A percentile compares a stretch with the other conserved stretches of the same genome.
These are phyloP conservation scores for Huntiella omanensis DNA, from an alignment of 2,329 filamentous ascomycete genomes.

Conservation along the genomic window DNA sequence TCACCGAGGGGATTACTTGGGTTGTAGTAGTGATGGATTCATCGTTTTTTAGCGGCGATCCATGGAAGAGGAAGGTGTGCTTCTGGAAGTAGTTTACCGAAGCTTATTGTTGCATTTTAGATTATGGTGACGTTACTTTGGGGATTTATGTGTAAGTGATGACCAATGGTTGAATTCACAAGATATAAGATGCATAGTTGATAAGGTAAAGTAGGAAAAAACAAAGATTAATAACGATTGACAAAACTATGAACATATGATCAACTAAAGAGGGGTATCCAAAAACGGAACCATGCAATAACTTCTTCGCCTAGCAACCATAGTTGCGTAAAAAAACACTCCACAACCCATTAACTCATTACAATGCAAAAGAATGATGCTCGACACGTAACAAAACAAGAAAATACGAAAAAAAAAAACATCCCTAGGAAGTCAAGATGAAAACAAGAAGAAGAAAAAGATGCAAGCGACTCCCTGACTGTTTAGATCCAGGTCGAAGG, in stretches of 20 bases:
- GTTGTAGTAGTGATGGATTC: no score
- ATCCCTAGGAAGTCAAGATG: background rate
- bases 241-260: background rate
- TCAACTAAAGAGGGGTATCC: background rate
- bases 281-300: background rate
- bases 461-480: background rate
- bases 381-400: background rate
- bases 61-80: no score
- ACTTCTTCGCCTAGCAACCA: background rate
- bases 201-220: background rate
- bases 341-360: background rate
- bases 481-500: conserved; percentile 14
- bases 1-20: no score
- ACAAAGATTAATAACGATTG: background rate
- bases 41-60: no score
- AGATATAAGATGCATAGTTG: no score
- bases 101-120: no score
- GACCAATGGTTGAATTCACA: background rate
- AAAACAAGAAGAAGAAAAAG: background rate
- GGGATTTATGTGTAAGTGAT: background rate
- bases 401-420: background rate
- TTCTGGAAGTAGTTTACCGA: no score
- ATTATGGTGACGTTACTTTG: no score
- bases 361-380: background rate
- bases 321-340: background rate